phyloP scores from a whole-genome alignment of 2,329 filamentous ascomycete species.

The Trichothecium roseum region DNA sequence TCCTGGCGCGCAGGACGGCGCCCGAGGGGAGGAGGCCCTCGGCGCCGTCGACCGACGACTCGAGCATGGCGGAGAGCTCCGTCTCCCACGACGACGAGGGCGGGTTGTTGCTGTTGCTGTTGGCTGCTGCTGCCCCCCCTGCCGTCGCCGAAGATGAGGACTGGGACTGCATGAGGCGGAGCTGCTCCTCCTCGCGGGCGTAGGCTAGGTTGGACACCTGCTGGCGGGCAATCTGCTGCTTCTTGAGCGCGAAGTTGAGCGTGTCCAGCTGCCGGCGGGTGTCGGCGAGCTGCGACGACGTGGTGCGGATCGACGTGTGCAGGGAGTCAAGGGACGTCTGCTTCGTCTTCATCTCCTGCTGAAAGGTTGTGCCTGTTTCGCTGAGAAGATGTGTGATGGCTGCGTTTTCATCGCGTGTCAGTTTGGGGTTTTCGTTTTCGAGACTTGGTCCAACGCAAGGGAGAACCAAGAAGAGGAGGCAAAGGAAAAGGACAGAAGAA shows the following conservation, averaged over 20 bases:
- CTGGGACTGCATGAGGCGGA: slow-evolving; percentile 31
- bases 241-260: slow-evolving; percentile 54
- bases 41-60: slow-evolving; percentile 27
- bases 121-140: no score
- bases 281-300: slow-evolving; percentile 68
- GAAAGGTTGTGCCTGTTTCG: slow-evolving; percentile 69
- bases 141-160: slow-evolving; percentile 21
- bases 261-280: slow-evolving; percentile 65
- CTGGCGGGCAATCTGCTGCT: slow-evolving; percentile 54
- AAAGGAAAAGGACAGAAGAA: no score
- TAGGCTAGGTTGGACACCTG: slow-evolving; percentile 70
- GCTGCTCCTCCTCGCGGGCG: slow-evolving; percentile 61
- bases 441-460: slow-evolving; percentile 6
- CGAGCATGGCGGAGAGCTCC: slow-evolving; percentile 37
- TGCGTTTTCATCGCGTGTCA: slow-evolving; percentile 30
- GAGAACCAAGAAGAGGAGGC: background rate
- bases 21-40: slow-evolving; percentile 42
- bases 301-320: slow-evolving; percentile 69
- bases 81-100: slow-evolving; percentile 42
- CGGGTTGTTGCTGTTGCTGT: slow-evolving; percentile 17
- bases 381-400: slow-evolving; percentile 77
- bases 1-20: slow-evolving; percentile 52
- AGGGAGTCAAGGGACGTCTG: slow-evolving; percentile 75
- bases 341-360: slow-evolving; percentile 70
- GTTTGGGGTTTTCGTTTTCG: slow-evolving; percentile 9